Conservation (phyloP, 306 rosid genomes). For the Vachellia pachyceras region DNA sequence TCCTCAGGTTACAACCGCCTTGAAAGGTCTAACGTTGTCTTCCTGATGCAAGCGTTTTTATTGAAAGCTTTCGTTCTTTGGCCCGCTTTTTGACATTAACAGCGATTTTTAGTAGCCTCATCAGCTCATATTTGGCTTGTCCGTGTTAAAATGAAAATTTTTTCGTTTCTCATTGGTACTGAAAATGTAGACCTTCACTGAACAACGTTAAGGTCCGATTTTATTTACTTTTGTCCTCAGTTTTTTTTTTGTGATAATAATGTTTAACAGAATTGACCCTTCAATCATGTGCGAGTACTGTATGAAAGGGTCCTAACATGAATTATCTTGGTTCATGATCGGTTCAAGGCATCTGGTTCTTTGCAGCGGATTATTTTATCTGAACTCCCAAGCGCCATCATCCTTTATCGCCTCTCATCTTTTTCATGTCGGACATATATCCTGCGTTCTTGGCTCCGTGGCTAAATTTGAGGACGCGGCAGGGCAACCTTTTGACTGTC, state of each 20-base stretch:
- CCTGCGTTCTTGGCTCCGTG: not conserved
- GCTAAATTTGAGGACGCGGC: not conserved
- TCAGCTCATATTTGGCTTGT: constrained; percentile 38
- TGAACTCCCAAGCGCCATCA: not conserved
- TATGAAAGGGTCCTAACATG: not conserved
- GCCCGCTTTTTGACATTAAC: constrained; percentile 36
- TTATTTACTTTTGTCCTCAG: not conserved
- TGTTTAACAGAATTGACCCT: not conserved
- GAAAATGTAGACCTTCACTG: constrained; percentile 27
- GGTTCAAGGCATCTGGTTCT: not conserved
- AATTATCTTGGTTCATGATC: not conserved
- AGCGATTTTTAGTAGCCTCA: constrained; percentile 34
- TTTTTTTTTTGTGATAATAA: not conserved
- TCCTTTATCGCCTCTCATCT: not conserved
- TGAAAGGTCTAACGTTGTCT: constrained; percentile 75
- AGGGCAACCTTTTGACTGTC: not conserved
- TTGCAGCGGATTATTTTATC: not conserved
- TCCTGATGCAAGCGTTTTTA: constrained; percentile 55
- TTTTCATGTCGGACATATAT: not conserved
- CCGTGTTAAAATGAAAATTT: constrained; percentile 26
- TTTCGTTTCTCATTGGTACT: constrained; percentile 26
- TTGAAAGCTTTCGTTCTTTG: constrained; percentile 31
- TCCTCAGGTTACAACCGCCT: constrained; percentile 75
- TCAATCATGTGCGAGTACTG: not conserved
- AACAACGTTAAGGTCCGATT: constrained; percentile 32